Conservation (phyloP, 306 rosid genomes). For the Spatholobus suberectus region DNA sequence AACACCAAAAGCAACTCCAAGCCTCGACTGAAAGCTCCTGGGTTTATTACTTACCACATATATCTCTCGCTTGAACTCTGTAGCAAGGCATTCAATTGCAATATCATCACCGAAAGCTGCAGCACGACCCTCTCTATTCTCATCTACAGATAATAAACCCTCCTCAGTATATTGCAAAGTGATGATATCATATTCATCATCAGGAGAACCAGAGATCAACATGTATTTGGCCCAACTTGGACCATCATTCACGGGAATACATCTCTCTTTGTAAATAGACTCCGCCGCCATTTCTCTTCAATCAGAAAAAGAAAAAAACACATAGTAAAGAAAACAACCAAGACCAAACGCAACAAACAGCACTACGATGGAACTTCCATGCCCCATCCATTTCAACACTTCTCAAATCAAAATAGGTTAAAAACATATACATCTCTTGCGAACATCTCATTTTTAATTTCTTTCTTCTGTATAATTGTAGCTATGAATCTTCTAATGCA, state of each 20-base stretch:
- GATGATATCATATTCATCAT: slow-evolving; percentile 89
- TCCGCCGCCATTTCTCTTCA: slow-evolving; percentile 91
- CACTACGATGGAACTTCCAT: slow-evolving; percentile 3
- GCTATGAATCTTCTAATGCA: background rate
- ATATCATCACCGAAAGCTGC: slow-evolving; percentile 99
- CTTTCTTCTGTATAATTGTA: background rate
- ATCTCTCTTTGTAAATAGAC: slow-evolving; percentile 94
- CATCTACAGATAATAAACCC: slow-evolving; percentile 85
- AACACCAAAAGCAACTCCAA: slow-evolving; percentile 6
- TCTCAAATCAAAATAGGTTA: slow-evolving; percentile 7
- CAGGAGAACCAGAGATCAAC: slow-evolving; percentile 86
- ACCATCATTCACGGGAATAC: slow-evolving; percentile 78
- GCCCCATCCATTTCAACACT: slow-evolving; percentile 36
- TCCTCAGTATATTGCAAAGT: slow-evolving; percentile 96
- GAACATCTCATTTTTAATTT: background rate
- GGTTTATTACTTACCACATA: slow-evolving; percentile 74
- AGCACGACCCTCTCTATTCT: slow-evolving; percentile 88
- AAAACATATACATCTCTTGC: background rate
- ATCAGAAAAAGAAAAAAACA: slow-evolving; percentile 36
- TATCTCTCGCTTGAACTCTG: slow-evolving; percentile 92
- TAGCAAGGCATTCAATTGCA: slow-evolving; percentile 98
- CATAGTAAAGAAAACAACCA: slow-evolving; percentile 38
- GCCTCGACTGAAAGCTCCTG: slow-evolving; percentile 24
- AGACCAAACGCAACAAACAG: slow-evolving; percentile 12
- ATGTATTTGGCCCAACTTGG: slow-evolving; percentile 96